Percentiles rank a stretch among this genome's conserved stretches.
These are phyloP conservation scores for Phoma sp. DNA, from an alignment of 2,329 filamentous ascomycete species.

Conservation along the genomic window DNA sequence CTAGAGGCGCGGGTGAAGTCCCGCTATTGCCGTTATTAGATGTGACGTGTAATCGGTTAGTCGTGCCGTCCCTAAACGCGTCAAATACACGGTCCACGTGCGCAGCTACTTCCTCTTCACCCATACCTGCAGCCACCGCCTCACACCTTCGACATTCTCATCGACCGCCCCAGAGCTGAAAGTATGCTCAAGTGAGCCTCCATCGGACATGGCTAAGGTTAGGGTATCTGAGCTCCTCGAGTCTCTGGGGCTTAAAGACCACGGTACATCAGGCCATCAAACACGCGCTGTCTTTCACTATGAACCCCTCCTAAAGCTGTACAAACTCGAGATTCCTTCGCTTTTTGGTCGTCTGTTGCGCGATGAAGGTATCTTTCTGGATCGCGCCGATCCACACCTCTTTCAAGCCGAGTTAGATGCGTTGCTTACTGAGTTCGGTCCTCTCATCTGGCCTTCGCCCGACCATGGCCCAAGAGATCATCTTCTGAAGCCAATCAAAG, in stretches of 20 bases:
- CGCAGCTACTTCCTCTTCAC: not conserved
- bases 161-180: no score
- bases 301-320: slow-evolving; percentile 13
- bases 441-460: slow-evolving; percentile 22
- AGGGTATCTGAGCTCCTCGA: not conserved
- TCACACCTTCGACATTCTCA: no score
- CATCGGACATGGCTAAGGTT: not conserved
- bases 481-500: slow-evolving; percentile 15
- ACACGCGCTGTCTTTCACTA: slow-evolving; percentile 1
- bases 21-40: no score
- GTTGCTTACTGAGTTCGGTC: slow-evolving; percentile 17
- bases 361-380: slow-evolving; percentile 10
- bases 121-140: no score
- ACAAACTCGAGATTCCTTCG: slow-evolving; percentile 14
- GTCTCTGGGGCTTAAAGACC: not conserved
- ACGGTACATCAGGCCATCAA: not conserved
- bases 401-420: slow-evolving; percentile 23
- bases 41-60: not conserved
- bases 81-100: not conserved
- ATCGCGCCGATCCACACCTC: slow-evolving; percentile 14
- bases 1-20: no score
- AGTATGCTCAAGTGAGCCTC: no score
- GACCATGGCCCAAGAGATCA: slow-evolving; percentile 13
- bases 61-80: not conserved
- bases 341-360: slow-evolving; percentile 18